Percentiles rank a stretch among this genome's conserved stretches.
These are phyloP conservation scores for Radiomyces spectabilis DNA, from an alignment of 192 early-diverging fungal genomes.

Conservation along the genomic window DNA sequence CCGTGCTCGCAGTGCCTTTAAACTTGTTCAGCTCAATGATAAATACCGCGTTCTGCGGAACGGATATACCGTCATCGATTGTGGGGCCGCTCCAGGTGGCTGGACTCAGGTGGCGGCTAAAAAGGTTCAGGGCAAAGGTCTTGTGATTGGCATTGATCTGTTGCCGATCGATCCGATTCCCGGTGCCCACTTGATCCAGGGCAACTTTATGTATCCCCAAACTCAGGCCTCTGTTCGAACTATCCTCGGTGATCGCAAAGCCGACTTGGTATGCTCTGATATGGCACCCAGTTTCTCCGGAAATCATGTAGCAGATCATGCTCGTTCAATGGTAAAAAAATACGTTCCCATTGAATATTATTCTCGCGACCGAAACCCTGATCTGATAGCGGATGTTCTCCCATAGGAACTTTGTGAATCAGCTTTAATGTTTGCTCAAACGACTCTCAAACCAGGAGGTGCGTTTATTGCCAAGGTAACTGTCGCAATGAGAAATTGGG, in stretches of 20 bases:
- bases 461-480: constrained; percentile 63
- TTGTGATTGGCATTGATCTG: constrained; percentile 65
- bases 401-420: constrained; percentile 56
- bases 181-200: constrained; percentile 53
- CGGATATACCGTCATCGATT: constrained; percentile 40
- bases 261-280: constrained; percentile 52
- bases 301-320: constrained; percentile 57
- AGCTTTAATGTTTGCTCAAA: constrained; percentile 54
- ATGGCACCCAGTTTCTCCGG: constrained; percentile 83
- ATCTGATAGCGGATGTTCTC: background rate
- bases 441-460: constrained; percentile 45
- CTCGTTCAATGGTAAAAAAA: constrained; percentile 41
- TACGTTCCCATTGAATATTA: background rate
- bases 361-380: background rate
- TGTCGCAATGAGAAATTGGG: background rate
- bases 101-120: constrained; percentile 68
- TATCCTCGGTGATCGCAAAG: constrained; percentile 26
- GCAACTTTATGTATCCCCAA: constrained; percentile 51
- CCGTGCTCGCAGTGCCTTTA: constrained; percentile 70
- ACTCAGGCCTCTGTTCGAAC: constrained; percentile 28
- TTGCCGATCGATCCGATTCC: constrained; percentile 61
- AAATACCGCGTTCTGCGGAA: constrained; percentile 31
- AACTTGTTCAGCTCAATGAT: constrained; percentile 53
- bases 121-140: constrained; percentile 24
- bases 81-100: constrained; percentile 70